phyloP scores from a whole-genome alignment of 148 eudicot species.

The Persicaria maculosa region DNA sequence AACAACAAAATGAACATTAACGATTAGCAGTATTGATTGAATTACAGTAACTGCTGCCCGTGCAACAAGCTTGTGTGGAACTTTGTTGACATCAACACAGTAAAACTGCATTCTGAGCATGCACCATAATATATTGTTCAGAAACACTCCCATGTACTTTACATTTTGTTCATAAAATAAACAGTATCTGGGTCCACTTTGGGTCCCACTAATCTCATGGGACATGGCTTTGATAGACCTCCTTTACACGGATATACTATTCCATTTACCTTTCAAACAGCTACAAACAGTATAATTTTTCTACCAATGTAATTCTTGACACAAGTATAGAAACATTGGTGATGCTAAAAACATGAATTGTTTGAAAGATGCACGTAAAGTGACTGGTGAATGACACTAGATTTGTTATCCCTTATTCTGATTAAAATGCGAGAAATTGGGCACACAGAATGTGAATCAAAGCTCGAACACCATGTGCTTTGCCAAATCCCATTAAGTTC shows the following conservation, averaged over 20 bases:
- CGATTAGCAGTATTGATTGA: conserved; percentile 2
- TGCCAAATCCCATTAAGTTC: neutral
- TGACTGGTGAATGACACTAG: neutral
- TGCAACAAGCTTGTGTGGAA: conserved; percentile 52
- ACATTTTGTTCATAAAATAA: too few species aligned
- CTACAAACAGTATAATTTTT: neutral
- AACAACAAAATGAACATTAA: neutral
- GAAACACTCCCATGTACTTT: neutral
- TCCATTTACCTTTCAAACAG: neutral
- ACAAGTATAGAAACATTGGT: neutral
- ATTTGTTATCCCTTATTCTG: neutral
- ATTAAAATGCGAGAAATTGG: neutral
- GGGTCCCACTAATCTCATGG: too few species aligned
- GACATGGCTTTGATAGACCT: too few species aligned
- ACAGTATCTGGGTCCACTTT: too few species aligned
- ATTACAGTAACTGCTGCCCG: conserved; percentile 55
- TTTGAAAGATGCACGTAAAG: conserved; percentile 2
- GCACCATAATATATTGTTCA: neutral
- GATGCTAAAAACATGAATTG: neutral
- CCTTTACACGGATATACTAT: neutral
- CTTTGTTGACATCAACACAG: conserved; percentile 52
- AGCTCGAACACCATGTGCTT: neutral
- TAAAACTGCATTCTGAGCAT: conserved; percentile 39
- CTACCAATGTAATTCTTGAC: neutral
- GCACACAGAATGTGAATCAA: neutral